Conservation (phyloP, 345 rosid species). For the Gossypium stocksii region DNA sequence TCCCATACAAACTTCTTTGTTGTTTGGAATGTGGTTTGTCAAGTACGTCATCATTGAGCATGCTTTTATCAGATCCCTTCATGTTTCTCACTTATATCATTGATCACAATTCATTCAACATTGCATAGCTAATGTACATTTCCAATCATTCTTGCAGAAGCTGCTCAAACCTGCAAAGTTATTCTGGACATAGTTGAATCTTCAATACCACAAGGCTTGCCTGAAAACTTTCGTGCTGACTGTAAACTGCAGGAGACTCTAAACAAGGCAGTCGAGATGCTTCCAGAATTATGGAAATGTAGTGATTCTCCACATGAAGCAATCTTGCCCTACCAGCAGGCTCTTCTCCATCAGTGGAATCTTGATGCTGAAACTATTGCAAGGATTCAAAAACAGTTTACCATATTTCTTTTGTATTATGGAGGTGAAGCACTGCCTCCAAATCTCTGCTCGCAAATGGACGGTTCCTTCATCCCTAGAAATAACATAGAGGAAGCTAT, state of each 20-base stretch:
- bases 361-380: slow-evolving; percentile 57
- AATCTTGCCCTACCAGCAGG: slow-evolving; percentile 56
- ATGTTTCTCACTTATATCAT: neutral
- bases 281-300: slow-evolving; percentile 77
- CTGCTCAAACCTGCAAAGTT: slow-evolving; percentile 81
- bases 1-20: neutral
- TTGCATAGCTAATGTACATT: slow-evolving; percentile 26
- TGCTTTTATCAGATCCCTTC: neutral
- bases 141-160: slow-evolving; percentile 58
- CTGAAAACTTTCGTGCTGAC: slow-evolving; percentile 61
- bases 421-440: slow-evolving; percentile 80
- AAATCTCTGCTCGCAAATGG: slow-evolving; percentile 60
- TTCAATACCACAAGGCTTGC: slow-evolving; percentile 67
- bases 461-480: slow-evolving; percentile 61
- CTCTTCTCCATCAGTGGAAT: slow-evolving; percentile 66
- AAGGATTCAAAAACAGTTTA: slow-evolving; percentile 67
- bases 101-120: neutral
- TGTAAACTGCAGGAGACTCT: slow-evolving; percentile 72
- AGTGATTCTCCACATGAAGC: slow-evolving; percentile 59
- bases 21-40: neutral
- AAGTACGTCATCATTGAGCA: neutral
- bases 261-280: slow-evolving; percentile 68
- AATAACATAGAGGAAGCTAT: slow-evolving; percentile 76
- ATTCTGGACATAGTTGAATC: slow-evolving; percentile 79
- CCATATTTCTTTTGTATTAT: slow-evolving; percentile 62